Percentiles rank a stretch among this genome's conserved stretches.
phyloP scores from a whole-genome alignment of 2,329 filamentous ascomycete species.

The Ilyonectria sp. region DNA sequence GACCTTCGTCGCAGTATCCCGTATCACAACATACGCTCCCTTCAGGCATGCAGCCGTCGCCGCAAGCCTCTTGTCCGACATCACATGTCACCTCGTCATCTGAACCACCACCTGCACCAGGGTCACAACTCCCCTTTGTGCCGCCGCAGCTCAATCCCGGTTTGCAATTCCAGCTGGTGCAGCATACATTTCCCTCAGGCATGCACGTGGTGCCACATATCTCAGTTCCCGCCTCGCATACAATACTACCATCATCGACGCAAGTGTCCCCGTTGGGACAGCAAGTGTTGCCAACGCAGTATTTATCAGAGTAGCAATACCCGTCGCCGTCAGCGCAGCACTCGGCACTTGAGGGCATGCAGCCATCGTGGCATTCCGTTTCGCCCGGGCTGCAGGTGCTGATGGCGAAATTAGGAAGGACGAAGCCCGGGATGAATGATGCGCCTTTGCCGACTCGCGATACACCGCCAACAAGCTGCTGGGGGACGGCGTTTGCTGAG shows the following conservation, averaged over 20 bases:
- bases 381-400: not conserved
- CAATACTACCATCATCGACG: not conserved
- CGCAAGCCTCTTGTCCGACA: no score
- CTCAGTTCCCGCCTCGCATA: constrained; percentile 4
- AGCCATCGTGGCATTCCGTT: not conserved
- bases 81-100: no score
- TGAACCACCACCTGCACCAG: no score
- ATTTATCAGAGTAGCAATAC: constrained; percentile 8
- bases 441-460: no score
- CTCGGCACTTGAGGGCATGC: constrained; percentile 1
- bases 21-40: no score
- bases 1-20: no score
- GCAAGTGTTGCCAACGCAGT: constrained; percentile 7
- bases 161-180: not conserved
- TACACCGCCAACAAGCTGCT: no score
- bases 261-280: not conserved
- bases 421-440: not conserved
- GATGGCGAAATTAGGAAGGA: not conserved
- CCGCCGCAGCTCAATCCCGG: no score
- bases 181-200: constrained; percentile 15
- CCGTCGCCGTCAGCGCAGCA: constrained; percentile 7
- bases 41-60: no score
- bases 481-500: no score
- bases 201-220: constrained; percentile 20
- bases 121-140: no score